Percentiles rank a stretch among this genome's conserved stretches.
These are phyloP conservation scores for Penicillium sp. DNA, from an alignment of 2,329 filamentous ascomycete genomes.

Conservation along the genomic window DNA sequence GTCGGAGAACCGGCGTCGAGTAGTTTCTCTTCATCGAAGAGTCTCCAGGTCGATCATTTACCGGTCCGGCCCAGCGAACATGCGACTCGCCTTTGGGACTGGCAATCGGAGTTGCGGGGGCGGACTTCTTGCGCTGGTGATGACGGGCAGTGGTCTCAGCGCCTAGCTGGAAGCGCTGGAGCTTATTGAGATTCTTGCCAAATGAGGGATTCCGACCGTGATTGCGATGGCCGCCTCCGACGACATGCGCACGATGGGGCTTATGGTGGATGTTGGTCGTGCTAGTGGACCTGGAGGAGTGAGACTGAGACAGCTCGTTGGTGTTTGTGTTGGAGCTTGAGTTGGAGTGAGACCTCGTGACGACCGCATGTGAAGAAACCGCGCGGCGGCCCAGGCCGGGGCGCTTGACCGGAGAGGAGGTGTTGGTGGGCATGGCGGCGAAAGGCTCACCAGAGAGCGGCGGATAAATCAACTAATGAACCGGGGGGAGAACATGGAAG, in stretches of 20 bases:
- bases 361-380: constrained; percentile 36
- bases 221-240: constrained; percentile 35
- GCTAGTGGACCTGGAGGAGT: constrained; percentile 31
- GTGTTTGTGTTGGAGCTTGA: constrained; percentile 15
- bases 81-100: constrained; percentile 36
- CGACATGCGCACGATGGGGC: constrained; percentile 39
- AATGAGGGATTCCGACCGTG: constrained; percentile 41
- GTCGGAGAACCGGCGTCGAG: constrained; percentile 38
- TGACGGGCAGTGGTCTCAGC: constrained; percentile 29
- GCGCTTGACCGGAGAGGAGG: constrained; percentile 36
- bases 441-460: constrained; percentile 12
- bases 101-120: constrained; percentile 38
- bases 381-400: constrained; percentile 36
- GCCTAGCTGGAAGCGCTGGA: constrained; percentile 34
- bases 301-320: constrained; percentile 28
- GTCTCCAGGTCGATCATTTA: constrained; percentile 29
- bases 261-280: constrained; percentile 30
- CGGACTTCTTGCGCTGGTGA: constrained; percentile 44
- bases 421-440: constrained; percentile 25
- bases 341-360: constrained; percentile 31
- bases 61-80: constrained; percentile 40
- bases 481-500: constrained; percentile 16
- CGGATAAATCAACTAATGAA: constrained; percentile 16
- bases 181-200: constrained; percentile 41
- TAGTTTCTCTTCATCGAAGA: constrained; percentile 42